Evolutionary conservation across 345 rosid genomes (phyloP), one percentile per base, ranked within the genome.

Genomic region (Rhizophora mangle): DNA sequence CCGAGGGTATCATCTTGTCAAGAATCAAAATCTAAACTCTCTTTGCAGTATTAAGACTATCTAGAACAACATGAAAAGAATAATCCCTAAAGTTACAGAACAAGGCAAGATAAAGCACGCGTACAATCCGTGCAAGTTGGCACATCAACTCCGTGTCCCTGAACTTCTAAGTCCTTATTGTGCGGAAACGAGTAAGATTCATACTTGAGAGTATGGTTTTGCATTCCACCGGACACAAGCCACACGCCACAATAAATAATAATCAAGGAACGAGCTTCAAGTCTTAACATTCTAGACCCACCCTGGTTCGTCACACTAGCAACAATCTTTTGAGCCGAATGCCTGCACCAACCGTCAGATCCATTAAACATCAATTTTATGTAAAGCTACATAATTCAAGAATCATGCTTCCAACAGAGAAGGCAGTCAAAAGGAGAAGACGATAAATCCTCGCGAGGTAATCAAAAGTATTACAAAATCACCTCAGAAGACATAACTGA

Each of bases 1-100:
- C 99, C 54, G 98, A 85, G 46, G 90, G 95, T 54, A 89, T 85
- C 99, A 96, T 96, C 65, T 74, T 85, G 71, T 29, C 80, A 68
- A 68, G 70, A 68, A 72, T 68, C 65, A 68, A 76, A 72, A 52
- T 59, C 64, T 52, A 72, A 13, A 10, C 36, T 62, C 57, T 62
- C 32, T 34, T 57, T n/a, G 46, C 29, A 27, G 70, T 52, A 65
- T 51, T 63, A 55, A 29, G 63, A 72, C 78, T 68, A 72, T 52
- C 78, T 76, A 80, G 72, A 83, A 76, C 68, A 68, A 79, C 83
- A 79, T 81, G 64, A 81, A 71, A 57, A n/a, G 49, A 72, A 69
- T 39, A 53, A 69, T 64, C 63, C 58, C 79, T 68, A 76, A 19
- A 68, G 69, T 71, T 65, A 72, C 75, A 77, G 59, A 75, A 66